Evolutionary conservation across 169 alveolate species (phyloP), one percentile per base, ranked within the genome.

Genomic region (Eimeria acervulina): DNA sequence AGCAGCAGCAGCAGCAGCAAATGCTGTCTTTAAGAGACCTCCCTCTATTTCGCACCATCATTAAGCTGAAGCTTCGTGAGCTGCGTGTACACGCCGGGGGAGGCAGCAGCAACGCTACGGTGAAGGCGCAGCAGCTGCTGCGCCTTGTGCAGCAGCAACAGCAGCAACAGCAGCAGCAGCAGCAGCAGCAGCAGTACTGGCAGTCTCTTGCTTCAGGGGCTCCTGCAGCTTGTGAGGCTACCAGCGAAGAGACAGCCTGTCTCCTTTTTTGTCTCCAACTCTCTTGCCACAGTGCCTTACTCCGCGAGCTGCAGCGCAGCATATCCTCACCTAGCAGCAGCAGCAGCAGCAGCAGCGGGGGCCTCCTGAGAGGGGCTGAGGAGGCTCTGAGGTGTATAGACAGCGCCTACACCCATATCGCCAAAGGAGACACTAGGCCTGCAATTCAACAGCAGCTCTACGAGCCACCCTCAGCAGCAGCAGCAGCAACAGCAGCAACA

Each of bases 331-430:
- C 21, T 17, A 51, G 59, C 59, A 51, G 59, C 59, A 51, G 6
- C 59, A 51, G 59, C 85, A 74, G 51, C 85, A 31, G 85, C 74
- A 63, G 74, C 74, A 63, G 74, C n/a, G 52, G 26, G 85, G 52
- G 15, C 55, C 52, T 74, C 0, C n/a, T 19, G 40, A 33, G 55
- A n/a, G 85, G 52, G 28, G 85, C 85, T 28, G 51, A 26, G 85
- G 85, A 74, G 85, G 85, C 85, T 19, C 51, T 74, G 85, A 74
- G 51, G 85, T n/a, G 52, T 42, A 15, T 74, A 26, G 74, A 21
- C 74, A 21, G n/a, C 74, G 33, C 19, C 38, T n/a, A n/a, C 74
- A 63, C 31, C n/a, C 33, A 15, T 51, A 10, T 17, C 7, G 59
- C 0, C n/a, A n/a, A n/a, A n/a, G n/a, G n/a, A n/a, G n/a, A n/a